phyloP scores from a whole-genome alignment of 441 rosid genomes.

The Aquilaria agallochum region DNA sequence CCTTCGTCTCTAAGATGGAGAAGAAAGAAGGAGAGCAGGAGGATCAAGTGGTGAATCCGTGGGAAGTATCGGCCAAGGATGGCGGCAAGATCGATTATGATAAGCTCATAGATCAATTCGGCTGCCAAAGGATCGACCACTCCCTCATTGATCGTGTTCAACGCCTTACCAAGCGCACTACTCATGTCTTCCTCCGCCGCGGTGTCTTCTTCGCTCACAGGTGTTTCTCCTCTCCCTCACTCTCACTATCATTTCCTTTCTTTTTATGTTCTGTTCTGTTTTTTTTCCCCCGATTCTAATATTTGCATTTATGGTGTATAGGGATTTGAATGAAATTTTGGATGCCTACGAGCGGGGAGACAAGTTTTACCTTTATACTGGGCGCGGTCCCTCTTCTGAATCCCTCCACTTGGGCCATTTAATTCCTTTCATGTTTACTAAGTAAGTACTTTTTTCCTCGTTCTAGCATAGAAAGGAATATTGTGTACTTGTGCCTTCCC shows the following conservation, averaged over 20 bases:
- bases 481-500: too few relatives aligned
- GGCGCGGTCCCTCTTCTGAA: constrained; percentile 97
- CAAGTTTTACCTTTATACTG: constrained; percentile 85
- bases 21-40: constrained; percentile 34
- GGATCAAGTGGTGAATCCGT: constrained; percentile 87
- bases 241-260: not conserved
- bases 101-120: constrained; percentile 82
- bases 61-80: constrained; percentile 75
- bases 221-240: constrained; percentile 6
- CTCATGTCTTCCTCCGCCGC: constrained; percentile 88
- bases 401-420: constrained; percentile 90
- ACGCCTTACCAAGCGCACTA: constrained; percentile 62
- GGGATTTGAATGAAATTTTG: constrained; percentile 75
- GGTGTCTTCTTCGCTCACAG: constrained; percentile 92
- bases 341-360: constrained; percentile 79
- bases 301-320: constrained; percentile 8
- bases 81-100: constrained; percentile 86
- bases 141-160: constrained; percentile 62
- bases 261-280: not conserved
- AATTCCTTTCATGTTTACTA: constrained; percentile 93
- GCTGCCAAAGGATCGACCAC: constrained; percentile 72
- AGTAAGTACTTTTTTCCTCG: constrained; percentile 29
- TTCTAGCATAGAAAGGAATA: too few relatives aligned
- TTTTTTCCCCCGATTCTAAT: not conserved
- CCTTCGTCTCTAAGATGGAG: constrained; percentile 16